Evolutionary conservation across 805 yeast species (phyloP), one percentile per base, ranked within the genome.

Genomic region (Candida oleophila): DNA sequence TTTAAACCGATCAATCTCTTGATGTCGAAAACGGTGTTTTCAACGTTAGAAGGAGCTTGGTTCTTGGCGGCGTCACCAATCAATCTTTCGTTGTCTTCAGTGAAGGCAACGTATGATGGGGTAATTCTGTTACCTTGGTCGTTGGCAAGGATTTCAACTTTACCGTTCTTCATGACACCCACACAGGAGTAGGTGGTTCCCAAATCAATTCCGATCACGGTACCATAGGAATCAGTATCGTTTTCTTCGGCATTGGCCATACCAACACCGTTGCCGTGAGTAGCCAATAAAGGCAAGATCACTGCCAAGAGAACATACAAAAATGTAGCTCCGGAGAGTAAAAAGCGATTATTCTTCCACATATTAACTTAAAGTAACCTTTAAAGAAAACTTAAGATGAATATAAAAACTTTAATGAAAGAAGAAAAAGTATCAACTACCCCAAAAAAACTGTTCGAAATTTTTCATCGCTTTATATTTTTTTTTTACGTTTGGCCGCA

Each of bases 51-150:
- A 48, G 96, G 91, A 54, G 97, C 97, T 77, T 90, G 97, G 74
- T 91, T 90, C 85, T 90, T 90, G 55, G 97, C 97, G 57, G 97
- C 92, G 70, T 89, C 97, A 76, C 97, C 97, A 64, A 89, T 88
- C 62, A 89, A 78, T 76, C 97, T 84, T 78, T 90, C 97, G 47
- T 87, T 81, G 57, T 87, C 94, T 14, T 37, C 25, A 45, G 96
- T 88, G 78, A 90, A 90, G 38, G 96, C 96, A 47, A 91, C 97
- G 68, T 86, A 91, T 28, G 97, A 91, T 48, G 97, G 97, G 48
- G 97, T 91, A 50, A 91, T 90, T 81, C 97, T 89, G 82, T 90
- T 90, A 83, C 97, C 97, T 79, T 90, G 97, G 72, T 91, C 97
- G 69, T 90, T 90, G 63, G 97, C 96, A 66, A 90, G 87, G 71